Conservation (phyloP, 176 grass and related monocot genomes). For the Alloteropsis semialata region DNA sequence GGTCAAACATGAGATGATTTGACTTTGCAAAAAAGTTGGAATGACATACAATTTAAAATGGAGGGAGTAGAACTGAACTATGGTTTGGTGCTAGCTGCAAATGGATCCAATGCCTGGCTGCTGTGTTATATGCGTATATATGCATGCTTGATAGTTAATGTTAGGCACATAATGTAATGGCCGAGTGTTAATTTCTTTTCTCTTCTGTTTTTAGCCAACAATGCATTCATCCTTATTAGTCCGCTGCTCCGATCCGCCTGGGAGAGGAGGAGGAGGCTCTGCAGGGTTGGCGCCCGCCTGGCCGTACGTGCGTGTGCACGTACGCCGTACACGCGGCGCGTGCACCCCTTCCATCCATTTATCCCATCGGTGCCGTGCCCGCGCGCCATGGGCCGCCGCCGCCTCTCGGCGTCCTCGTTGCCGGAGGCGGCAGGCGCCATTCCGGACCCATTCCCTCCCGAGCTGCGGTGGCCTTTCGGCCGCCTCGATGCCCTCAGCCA, state of each 20-base stretch:
- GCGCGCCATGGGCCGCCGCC: background rate
- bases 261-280: background rate
- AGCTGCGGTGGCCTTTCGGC: conserved; percentile 66
- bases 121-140: too few species aligned
- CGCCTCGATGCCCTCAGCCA: conserved; percentile 36
- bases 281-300: background rate
- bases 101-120: too few species aligned
- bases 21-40: too few species aligned
- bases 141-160: too few species aligned
- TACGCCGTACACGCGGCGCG: conserved; percentile 1
- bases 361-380: background rate
- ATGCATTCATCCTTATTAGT: too few species aligned
- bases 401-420: background rate
- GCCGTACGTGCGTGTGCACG: background rate
- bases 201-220: background rate
- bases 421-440: conserved; percentile 15
- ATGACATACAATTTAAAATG: too few species aligned
- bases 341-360: background rate
- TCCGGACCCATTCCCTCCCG: background rate
- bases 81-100: too few species aligned
- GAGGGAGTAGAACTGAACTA: too few species aligned
- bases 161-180: too few species aligned
- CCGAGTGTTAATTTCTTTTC: too few species aligned
- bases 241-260: too few species aligned
- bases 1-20: too few species aligned